Evolutionary conservation across 2,329 filamentous ascomycete species (phyloP).

Genomic region (Anisogramma anomala): DNA sequence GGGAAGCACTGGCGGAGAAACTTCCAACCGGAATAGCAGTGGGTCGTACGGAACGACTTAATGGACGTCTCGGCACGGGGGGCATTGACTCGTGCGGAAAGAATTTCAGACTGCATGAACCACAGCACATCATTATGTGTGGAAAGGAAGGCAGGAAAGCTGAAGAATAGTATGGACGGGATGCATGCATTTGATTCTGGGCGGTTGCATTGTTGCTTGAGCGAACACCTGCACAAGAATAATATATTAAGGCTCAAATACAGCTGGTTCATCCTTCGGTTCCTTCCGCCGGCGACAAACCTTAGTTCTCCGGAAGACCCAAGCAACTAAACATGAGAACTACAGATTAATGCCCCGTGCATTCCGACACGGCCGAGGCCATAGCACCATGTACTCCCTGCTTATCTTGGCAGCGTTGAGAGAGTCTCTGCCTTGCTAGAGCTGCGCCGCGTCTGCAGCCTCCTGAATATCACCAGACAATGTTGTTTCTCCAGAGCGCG

Average conservation of each 20-base stretch:
- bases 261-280: no score
- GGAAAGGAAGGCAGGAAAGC: background rate
- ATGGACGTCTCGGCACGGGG: background rate
- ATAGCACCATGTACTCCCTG: no score
- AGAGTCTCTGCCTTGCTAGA: background rate
- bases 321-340: no score
- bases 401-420: background rate
- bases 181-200: background rate
- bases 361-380: background rate
- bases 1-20: constrained; percentile 30
- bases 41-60: constrained; percentile 8
- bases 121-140: background rate
- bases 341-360: no score
- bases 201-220: background rate
- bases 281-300: no score
- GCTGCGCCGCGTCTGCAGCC: background rate
- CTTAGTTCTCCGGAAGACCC: no score
- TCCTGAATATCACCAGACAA: background rate
- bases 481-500: background rate
- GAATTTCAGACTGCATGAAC: constrained; percentile 6
- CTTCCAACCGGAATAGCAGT: constrained; percentile 1
- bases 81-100: background rate
- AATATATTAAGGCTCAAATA: no score
- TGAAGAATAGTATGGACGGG: background rate
- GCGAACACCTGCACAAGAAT: no score